Conservation (phyloP, 2,329 filamentous ascomycete species). For the Apiospora hydei region DNA sequence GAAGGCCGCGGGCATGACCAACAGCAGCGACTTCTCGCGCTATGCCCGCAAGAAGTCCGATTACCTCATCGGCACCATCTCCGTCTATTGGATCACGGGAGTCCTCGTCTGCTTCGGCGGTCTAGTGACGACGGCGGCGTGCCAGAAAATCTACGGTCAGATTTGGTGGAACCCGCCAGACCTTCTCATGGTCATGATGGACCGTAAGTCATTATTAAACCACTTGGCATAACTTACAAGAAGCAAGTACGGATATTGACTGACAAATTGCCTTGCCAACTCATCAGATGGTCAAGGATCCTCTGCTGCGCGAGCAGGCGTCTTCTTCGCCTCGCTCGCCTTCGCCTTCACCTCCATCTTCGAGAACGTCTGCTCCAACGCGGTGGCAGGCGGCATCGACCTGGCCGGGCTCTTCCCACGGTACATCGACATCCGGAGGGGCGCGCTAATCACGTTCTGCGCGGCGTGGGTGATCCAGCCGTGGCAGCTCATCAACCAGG, state of each 20-base stretch:
- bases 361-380: conserved; percentile 46
- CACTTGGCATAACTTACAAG: neutral
- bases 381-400: conserved; percentile 37
- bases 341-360: conserved; percentile 49
- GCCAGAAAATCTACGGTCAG: conserved; percentile 52
- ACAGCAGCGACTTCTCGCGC: conserved; percentile 49
- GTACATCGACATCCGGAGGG: conserved; percentile 38
- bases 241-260: neutral
- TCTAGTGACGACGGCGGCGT: conserved; percentile 51
- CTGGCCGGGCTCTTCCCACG: conserved; percentile 33
- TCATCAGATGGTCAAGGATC: conserved; percentile 45
- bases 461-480: conserved; percentile 37
- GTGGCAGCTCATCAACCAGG: conserved; percentile 38
- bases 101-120: conserved; percentile 51
- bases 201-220: conserved; percentile 29
- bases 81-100: conserved; percentile 49
- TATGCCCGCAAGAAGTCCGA: conserved; percentile 44
- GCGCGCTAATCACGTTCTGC: conserved; percentile 35
- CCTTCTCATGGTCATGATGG: conserved; percentile 53
- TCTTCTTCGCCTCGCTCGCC: conserved; percentile 35
- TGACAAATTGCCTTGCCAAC: conserved; percentile 13
- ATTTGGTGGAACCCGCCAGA: conserved; percentile 57
- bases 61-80: conserved; percentile 47
- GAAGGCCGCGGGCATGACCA: conserved; percentile 44
- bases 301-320: conserved; percentile 33